Evolutionary conservation across 2,329 filamentous ascomycete species (phyloP), one percentile per base, ranked within the genome.

Genomic region (Lachnellula occidentalis): DNA sequence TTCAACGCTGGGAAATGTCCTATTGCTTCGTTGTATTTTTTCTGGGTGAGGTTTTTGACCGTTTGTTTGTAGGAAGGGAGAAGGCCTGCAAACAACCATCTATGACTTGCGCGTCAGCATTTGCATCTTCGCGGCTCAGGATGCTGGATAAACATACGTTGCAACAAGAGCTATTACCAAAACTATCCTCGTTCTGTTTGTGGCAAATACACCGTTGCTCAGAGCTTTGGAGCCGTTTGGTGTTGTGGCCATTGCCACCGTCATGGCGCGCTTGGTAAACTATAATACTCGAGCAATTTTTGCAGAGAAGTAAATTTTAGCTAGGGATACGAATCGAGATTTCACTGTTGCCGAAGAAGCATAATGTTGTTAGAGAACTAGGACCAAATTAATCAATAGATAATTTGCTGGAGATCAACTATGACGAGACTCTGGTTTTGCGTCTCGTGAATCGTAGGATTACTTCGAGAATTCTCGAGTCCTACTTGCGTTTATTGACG

Each of bases 61-160:
- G 69, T 67, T 45, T 74, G 72, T 42, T 72, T 70, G 66, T 77
- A 78, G 41, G 66, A 66, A 7, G 75, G 74, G 5, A 78, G 56
- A 3, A 77, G 59, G 37, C 71, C 67, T 5, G 76, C 76, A 47
- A 77, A 61, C 64, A 71, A 73, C 77, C 77, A 80, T 53, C 77
- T 79, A 19, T 15, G 22, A n/a, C 8, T 37, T 53, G n/a, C 36
- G 37, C 34, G 42, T 48, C 37, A 48, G 49, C 42, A 31, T 34
- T 19, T 6, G 22, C 22, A 3, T 24, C 22, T 15, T 27, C 15
- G 14, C 27, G 41, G 31, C 24, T 9, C 6, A 8, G 31, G 3
- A 9, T 8, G 11, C 9, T 11, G 27, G 27, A 11, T 31, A 9
- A 19, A 63, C 65, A 58, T 49, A 67, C 66, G 62, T 67, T 53